These are phyloP conservation scores for Blepharisma stoltei DNA, from an alignment of 73 alveolate genomes.

Conservation along the genomic window DNA sequence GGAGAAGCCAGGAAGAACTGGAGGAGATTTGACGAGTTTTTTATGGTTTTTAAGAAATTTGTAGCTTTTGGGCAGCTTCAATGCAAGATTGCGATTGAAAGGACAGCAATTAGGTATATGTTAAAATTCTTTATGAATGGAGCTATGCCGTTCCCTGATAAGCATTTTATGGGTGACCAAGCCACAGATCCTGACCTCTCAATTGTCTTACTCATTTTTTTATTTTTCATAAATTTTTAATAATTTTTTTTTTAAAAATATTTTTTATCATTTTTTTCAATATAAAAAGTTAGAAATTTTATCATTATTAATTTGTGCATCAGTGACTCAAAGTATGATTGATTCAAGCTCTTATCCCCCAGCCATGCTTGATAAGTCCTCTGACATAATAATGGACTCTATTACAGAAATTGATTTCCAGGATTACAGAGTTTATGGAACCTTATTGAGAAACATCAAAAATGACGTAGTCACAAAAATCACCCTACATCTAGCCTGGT, in stretches of 20 bases:
- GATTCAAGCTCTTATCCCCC: no score
- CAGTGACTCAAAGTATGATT: no score
- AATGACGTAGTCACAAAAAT: neutral
- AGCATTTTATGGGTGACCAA: neutral
- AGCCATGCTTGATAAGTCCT: no score
- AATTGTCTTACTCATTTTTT: neutral
- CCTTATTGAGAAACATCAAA: neutral
- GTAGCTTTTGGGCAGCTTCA: neutral
- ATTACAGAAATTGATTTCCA: neutral
- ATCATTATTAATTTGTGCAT: no score
- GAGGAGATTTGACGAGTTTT: slow-evolving; percentile 19
- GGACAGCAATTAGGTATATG: neutral
- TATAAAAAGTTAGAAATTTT: neutral
- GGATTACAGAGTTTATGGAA: neutral
- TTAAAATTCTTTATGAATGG: neutral
- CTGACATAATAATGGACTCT: neutral
- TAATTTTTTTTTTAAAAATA: neutral
- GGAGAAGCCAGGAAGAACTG: slow-evolving; percentile 2
- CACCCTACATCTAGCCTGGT: neutral
- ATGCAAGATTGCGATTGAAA: neutral
- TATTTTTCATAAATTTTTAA: neutral
- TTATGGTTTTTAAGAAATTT: neutral
- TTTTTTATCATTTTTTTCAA: neutral
- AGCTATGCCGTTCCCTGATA: neutral
- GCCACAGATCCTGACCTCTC: neutral